phyloP scores from a whole-genome alignment of 1,139 yeast genomes.

The Sugiyamaella sp. region DNA sequence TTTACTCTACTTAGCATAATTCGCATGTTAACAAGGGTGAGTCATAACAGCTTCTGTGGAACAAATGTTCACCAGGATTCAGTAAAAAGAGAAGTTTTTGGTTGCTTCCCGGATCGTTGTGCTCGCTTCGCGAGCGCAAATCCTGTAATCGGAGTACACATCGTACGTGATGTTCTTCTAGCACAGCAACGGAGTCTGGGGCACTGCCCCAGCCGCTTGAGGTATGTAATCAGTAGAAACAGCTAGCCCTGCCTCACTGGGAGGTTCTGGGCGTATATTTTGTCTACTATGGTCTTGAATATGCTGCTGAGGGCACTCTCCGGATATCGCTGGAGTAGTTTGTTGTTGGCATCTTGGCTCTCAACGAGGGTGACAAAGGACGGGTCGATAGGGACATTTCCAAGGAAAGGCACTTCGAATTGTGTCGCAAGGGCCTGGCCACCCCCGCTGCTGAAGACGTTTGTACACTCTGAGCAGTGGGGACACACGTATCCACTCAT shows the following conservation, averaged over 20 bases:
- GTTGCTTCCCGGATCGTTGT: no score
- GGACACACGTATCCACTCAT: constrained; percentile 98
- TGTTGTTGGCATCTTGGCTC: constrained; percentile 35
- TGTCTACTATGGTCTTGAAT: constrained; percentile 55
- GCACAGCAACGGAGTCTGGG: neutral
- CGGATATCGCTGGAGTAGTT: constrained; percentile 45
- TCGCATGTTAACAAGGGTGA: no score
- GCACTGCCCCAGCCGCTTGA: neutral
- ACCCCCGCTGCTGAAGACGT: constrained; percentile 94
- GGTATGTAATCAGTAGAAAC: no score
- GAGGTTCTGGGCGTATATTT: constrained; percentile 44
- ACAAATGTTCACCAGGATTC: no score
- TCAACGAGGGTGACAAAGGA: constrained; percentile 84
- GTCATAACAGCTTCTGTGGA: no score
- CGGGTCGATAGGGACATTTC: constrained; percentile 92
- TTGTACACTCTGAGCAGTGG: constrained; percentile 80
- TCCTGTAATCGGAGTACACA: no score
- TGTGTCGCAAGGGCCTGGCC: constrained; percentile 70
- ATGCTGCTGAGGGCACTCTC: constrained; percentile 48
- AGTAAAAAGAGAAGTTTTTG: no score
- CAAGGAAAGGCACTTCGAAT: constrained; percentile 68
- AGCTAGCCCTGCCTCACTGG: constrained; percentile 5
- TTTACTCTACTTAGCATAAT: no score
- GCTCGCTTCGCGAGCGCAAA: no score
- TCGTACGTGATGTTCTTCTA: no score